These are phyloP conservation scores for Withania somnifera DNA, from an alignment of 305 asterid species.

Conservation along the genomic window DNA sequence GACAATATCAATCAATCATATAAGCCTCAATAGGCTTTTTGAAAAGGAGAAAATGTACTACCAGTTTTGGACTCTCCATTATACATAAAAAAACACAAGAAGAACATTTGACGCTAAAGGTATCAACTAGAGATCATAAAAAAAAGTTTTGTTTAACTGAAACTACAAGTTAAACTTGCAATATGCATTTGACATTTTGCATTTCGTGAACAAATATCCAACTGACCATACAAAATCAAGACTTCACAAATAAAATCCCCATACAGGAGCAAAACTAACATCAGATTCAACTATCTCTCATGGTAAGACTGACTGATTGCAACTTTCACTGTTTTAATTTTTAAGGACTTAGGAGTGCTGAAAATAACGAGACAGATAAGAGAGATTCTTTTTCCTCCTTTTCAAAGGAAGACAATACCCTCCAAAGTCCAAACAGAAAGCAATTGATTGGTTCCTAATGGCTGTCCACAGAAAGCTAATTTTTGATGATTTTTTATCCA, in stretches of 20 bases:
- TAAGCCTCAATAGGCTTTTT: neutral
- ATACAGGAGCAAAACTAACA: neutral
- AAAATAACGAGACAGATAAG: neutral
- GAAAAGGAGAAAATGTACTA: neutral
- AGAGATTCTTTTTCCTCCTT: neutral
- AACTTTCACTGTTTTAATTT: neutral
- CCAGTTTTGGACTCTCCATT: neutral
- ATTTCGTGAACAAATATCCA: neutral
- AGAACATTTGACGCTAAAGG: neutral
- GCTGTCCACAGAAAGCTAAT: neutral
- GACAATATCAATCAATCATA: neutral
- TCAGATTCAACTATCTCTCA: neutral
- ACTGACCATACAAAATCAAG: neutral
- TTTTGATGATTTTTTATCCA: neutral
- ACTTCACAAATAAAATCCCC: neutral
- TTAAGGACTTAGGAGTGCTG: neutral
- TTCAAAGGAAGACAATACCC: neutral
- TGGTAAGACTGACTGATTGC: neutral
- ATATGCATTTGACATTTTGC: neutral
- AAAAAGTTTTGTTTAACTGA: neutral
- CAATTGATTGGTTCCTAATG: neutral
- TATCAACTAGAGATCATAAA: neutral
- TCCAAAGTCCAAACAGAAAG: neutral
- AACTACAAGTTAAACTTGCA: neutral
- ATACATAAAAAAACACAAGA: neutral